A percentile compares a stretch with the other conserved stretches of the same genome.
Evolutionary conservation across 2,329 filamentous ascomycete genomes (phyloP).

Genomic region (Cadophora malorum): DNA sequence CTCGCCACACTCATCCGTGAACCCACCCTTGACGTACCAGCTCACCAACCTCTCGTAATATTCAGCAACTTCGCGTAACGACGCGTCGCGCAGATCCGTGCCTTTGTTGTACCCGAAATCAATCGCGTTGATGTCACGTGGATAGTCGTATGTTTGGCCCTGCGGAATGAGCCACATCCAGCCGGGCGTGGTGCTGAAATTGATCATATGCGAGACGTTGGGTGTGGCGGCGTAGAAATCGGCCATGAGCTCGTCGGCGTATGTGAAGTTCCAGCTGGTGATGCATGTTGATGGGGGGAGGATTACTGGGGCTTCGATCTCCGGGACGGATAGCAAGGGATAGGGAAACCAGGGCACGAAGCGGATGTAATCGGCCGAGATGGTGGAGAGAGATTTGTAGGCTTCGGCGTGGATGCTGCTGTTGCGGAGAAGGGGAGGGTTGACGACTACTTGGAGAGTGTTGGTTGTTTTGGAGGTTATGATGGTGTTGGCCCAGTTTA

Average conservation of each 20-base stretch:
- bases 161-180: conserved; percentile 21
- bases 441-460: conserved; percentile 24
- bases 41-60: conserved; percentile 18
- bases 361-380: conserved; percentile 20
- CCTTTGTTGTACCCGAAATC: conserved; percentile 23
- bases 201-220: conserved; percentile 22
- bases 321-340: conserved; percentile 17
- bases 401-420: conserved; percentile 14
- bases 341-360: conserved; percentile 24
- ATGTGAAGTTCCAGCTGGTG: conserved; percentile 21
- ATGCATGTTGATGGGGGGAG: conserved; percentile 9
- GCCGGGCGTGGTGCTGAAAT: conserved; percentile 20
- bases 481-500: conserved; percentile 8
- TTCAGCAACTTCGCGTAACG: conserved; percentile 7
- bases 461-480: conserved; percentile 22
- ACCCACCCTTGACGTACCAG: conserved; percentile 20
- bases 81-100: conserved; percentile 5
- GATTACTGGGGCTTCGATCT: conserved; percentile 21
- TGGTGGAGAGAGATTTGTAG: conserved; percentile 8
- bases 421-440: conserved; percentile 19
- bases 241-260: conserved; percentile 16
- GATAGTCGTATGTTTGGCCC: conserved; percentile 8
- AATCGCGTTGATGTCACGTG: conserved; percentile 18
- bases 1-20: conserved; percentile 17
- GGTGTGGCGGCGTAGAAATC: conserved; percentile 21